Percentiles rank a stretch among this genome's conserved stretches.
phyloP scores from a whole-genome alignment of 148 eudicot species.

The Dianthus caryophyllus region DNA sequence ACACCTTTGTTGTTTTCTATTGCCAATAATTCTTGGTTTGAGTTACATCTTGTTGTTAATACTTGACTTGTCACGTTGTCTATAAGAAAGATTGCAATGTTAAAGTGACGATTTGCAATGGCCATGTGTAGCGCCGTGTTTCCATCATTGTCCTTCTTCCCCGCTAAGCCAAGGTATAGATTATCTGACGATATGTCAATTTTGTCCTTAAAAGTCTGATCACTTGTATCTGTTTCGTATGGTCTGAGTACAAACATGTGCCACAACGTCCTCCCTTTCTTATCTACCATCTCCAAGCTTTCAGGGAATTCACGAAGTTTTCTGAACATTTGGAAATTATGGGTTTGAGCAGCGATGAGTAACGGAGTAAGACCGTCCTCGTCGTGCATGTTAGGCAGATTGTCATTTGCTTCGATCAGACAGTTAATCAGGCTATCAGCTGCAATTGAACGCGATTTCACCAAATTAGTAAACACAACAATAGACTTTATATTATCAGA shows the following conservation, averaged over 20 bases:
- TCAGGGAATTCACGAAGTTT: neutral
- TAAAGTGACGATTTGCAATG: neutral
- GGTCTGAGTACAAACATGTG: neutral
- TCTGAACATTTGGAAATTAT: neutral
- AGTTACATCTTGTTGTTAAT: too few relatives aligned
- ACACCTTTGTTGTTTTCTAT: neutral
- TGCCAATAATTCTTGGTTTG: neutral
- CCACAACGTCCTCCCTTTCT: neutral
- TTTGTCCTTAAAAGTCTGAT: neutral
- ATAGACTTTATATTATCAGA: too few relatives aligned
- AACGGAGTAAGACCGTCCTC: slow-evolving; percentile 6
- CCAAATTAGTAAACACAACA: too few relatives aligned
- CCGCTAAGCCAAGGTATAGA: neutral
- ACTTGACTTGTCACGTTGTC: neutral
- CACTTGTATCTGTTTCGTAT: too few relatives aligned
- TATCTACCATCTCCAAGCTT: neutral
- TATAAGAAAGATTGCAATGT: neutral
- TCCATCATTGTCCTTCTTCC: slow-evolving; percentile 2
- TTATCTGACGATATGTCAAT: too few relatives aligned
- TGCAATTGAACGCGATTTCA: too few relatives aligned
- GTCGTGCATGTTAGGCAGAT: slow-evolving; percentile 2
- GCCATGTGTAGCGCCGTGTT: slow-evolving; percentile 10
- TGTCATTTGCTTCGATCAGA: neutral
- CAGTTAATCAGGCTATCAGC: too few relatives aligned
- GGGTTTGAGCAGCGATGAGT: neutral